Conservation (phyloP, 2,329 filamentous ascomycete species). For the Sporothrix pseudoabietina region DNA sequence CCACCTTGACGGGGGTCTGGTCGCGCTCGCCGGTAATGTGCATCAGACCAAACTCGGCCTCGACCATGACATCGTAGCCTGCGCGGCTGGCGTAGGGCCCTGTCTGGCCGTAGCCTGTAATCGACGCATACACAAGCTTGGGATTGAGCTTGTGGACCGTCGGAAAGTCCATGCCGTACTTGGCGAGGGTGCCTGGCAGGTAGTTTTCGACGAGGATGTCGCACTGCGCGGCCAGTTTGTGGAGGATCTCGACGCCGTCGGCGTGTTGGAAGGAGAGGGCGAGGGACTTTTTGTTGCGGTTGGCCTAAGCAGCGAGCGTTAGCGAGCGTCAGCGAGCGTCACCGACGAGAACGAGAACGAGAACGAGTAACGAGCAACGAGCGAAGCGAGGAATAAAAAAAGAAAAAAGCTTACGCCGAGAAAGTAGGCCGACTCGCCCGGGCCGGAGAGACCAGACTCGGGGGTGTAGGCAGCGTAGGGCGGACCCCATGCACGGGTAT, state of each 20-base stretch:
- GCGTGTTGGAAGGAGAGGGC: slow-evolving; percentile 87
- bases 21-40: slow-evolving; percentile 91
- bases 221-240: slow-evolving; percentile 78
- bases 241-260: slow-evolving; percentile 81
- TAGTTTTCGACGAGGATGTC: slow-evolving; percentile 98
- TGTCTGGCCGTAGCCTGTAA: slow-evolving; percentile 95
- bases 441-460: slow-evolving; percentile 61
- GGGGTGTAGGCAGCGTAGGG: slow-evolving; percentile 81
- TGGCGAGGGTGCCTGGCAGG: slow-evolving; percentile 82
- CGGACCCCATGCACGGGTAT: slow-evolving; percentile 94
- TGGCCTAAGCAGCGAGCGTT: slow-evolving; percentile 61
- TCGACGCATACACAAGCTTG: slow-evolving; percentile 86
- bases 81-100: slow-evolving; percentile 85
- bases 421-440: slow-evolving; percentile 94
- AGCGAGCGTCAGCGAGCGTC: background rate
- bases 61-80: slow-evolving; percentile 99
- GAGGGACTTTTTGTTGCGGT: slow-evolving; percentile 95
- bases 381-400: background rate
- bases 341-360: background rate
- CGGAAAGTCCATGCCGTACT: slow-evolving; percentile 88
- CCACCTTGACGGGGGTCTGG: slow-evolving; percentile 92
- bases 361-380: background rate
- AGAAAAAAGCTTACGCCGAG: slow-evolving; percentile 64
- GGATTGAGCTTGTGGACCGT: slow-evolving; percentile 82
- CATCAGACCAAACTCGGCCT: slow-evolving; percentile 97